Conservation (phyloP, 306 rosid species). For the Rubus parviflorus region DNA sequence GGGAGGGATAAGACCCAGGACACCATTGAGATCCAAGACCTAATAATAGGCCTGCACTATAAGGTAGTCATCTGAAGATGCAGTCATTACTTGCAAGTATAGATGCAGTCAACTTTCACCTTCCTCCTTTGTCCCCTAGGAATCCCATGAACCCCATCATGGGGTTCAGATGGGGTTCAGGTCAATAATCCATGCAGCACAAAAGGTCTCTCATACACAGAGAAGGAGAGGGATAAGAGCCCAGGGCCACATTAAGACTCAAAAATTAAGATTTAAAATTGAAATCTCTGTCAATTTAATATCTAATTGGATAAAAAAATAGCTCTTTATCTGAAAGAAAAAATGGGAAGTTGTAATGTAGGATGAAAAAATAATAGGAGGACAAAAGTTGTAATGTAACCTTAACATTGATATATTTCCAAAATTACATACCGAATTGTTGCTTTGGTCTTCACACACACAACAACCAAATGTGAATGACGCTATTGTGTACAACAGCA, state of each 20-base stretch:
- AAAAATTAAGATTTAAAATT: background rate
- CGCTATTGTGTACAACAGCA: background rate
- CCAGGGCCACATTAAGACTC: background rate
- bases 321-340: background rate
- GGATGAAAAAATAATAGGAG: background rate
- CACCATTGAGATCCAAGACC: background rate
- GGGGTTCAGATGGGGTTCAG: background rate
- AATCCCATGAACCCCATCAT: slow-evolving; percentile 2
- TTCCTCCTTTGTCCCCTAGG: slow-evolving; percentile 13
- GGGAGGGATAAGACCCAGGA: background rate
- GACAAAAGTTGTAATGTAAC: background rate
- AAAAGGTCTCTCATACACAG: background rate
- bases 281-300: background rate
- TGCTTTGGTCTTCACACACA: background rate
- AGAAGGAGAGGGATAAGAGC: background rate
- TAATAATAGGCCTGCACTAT: background rate
- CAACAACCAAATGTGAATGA: background rate
- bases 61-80: background rate
- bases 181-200: background rate
- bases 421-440: background rate
- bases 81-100: background rate
- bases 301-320: background rate
- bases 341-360: background rate
- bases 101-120: background rate
- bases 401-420: background rate